Conservation (phyloP, 805 yeast species). For the Kodamaea hsintzibuensis region DNA sequence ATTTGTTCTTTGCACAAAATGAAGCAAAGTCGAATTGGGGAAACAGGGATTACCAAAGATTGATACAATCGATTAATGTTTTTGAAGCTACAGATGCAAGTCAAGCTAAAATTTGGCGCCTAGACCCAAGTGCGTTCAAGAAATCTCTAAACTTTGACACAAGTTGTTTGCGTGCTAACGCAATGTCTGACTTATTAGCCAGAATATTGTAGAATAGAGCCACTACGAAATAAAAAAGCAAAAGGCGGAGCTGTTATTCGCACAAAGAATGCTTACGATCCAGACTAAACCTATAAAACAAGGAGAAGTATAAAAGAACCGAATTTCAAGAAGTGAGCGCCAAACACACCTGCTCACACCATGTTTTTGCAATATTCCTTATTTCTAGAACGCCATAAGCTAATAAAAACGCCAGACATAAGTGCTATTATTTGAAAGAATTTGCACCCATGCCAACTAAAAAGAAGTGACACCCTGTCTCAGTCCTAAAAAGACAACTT, state of each 20-base stretch:
- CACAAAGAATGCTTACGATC: no score
- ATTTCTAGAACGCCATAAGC: neutral
- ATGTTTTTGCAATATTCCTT: neutral
- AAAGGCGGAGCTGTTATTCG: no score
- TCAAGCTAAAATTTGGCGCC: constrained; percentile 20
- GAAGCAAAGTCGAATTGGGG: constrained; percentile 19
- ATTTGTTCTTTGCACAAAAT: constrained; percentile 18
- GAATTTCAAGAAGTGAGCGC: neutral
- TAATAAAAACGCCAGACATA: neutral
- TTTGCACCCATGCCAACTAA: neutral
- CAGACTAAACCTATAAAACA: no score
- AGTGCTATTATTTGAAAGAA: neutral
- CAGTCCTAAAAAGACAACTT: no score
- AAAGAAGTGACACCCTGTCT: neutral
- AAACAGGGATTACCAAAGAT: constrained; percentile 26
- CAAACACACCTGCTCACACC: neutral
- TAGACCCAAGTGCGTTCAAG: constrained; percentile 20
- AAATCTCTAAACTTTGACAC: constrained; percentile 20
- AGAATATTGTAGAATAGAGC: constrained; percentile 24
- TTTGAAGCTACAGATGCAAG: constrained; percentile 24
- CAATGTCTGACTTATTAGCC: constrained; percentile 27
- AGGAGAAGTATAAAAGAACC: no score
- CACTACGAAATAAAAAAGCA: no score
- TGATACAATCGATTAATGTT: constrained; percentile 31
- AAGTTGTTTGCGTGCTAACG: constrained; percentile 20